Conservation (phyloP, 768 basidiomycete species). For the Strobilomyces confusus region DNA sequence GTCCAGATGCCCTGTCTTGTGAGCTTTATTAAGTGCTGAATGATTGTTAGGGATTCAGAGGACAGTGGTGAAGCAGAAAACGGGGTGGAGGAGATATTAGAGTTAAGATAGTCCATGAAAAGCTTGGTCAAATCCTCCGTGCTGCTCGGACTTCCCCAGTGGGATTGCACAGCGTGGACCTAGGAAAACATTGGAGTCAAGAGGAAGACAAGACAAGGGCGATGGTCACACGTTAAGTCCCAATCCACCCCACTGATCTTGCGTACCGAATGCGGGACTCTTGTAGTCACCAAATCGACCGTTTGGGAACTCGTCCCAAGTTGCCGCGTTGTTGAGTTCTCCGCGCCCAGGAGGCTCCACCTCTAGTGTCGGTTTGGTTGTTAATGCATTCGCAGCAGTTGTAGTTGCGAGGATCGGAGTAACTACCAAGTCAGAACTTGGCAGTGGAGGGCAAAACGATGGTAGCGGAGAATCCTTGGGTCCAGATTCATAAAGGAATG, state of each 20-base stretch:
- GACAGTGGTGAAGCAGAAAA: constrained; percentile 84
- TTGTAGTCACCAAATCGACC: constrained; percentile 97
- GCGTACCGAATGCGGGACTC: constrained; percentile 89
- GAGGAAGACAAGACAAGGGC: neutral
- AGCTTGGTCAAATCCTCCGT: constrained; percentile 69
- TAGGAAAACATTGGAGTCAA: constrained; percentile 25
- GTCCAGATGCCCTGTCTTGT: constrained; percentile 91
- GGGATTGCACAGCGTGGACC: constrained; percentile 57
- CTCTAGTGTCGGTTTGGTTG: constrained; percentile 45
- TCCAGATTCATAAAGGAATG: constrained; percentile 1
- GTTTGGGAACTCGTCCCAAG: constrained; percentile 97
- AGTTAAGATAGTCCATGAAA: constrained; percentile 78
- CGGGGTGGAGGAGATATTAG: constrained; percentile 71
- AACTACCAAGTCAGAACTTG: constrained; percentile 42
- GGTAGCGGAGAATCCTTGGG: constrained; percentile 40
- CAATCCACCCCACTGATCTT: constrained; percentile 73
- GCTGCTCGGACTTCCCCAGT: constrained; percentile 70
- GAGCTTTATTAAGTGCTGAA: constrained; percentile 70
- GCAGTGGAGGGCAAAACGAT: constrained; percentile 26
- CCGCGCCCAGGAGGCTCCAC: constrained; percentile 59
- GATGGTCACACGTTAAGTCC: constrained; percentile 47
- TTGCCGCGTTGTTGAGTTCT: constrained; percentile 70
- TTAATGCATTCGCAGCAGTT: constrained; percentile 55
- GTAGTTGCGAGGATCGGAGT: constrained; percentile 63
- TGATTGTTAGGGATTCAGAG: constrained; percentile 76